Percentiles rank a stretch among this genome's conserved stretches.
These are phyloP conservation scores for Grigorovia jiainica DNA, from an alignment of 805 yeast genomes.

Conservation along the genomic window DNA sequence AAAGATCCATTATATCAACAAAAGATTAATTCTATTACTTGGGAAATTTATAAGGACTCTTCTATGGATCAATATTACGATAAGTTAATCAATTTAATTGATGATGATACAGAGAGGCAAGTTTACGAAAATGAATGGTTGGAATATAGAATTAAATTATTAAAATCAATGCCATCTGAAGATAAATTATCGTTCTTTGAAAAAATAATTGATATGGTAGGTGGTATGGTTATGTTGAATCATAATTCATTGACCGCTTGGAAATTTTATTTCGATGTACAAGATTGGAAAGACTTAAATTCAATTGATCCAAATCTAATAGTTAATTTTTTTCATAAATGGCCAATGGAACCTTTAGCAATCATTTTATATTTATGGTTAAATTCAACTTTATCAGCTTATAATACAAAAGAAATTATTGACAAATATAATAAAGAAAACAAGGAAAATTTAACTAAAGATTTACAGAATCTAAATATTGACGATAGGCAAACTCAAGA, in stretches of 20 bases:
- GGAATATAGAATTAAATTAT: conserved; percentile 43
- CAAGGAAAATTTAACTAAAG: conserved; percentile 4
- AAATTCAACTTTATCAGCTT: conserved; percentile 61
- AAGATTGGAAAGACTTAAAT: conserved; percentile 54
- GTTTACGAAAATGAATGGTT: conserved; percentile 51
- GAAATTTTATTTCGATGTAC: conserved; percentile 62
- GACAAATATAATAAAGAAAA: conserved; percentile 10
- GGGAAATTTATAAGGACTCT: conserved; percentile 43
- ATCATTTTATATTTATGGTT: conserved; percentile 52
- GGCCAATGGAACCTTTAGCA: conserved; percentile 54
- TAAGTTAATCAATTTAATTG: conserved; percentile 45
- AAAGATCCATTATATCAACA: conserved; percentile 34
- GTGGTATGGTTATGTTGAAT: conserved; percentile 64
- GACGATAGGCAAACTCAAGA: conserved; percentile 4
- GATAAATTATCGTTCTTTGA: conserved; percentile 32
- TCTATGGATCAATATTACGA: conserved; percentile 46
- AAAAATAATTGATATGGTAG: conserved; percentile 46
- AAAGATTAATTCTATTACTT: conserved; percentile 30
- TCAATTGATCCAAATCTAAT: conserved; percentile 41
- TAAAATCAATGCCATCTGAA: conserved; percentile 42
- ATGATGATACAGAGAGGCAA: conserved; percentile 54
- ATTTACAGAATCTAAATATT: conserved; percentile 7
- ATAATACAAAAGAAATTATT: conserved; percentile 28
- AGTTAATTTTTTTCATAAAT: conserved; percentile 43
- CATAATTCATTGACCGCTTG: conserved; percentile 58